Base-by-base conservation (phyloP, 1,139 yeast species). In the Saccharomyces hybrid region DNA sequence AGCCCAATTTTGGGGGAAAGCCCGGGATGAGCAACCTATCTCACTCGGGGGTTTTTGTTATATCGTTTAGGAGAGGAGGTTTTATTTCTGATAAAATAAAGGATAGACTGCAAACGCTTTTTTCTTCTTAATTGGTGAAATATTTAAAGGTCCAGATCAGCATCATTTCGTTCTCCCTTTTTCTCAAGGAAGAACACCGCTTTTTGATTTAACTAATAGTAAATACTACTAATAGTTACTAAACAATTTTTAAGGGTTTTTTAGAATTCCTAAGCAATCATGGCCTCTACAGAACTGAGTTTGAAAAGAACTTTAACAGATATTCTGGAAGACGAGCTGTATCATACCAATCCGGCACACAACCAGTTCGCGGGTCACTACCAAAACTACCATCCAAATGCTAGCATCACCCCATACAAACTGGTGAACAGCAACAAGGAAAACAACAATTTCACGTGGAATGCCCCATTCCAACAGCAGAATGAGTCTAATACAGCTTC, bases 311-410 rank as follows among this genome's bases (percentile, higher is more conserved):
- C 85, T 19, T 67, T 80, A 57, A 79, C 83, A 38, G 86, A 81
- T 61, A 78, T 81, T 47, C 75, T 81, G 74, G 88, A 83, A 58
- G 90, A 84, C 60, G 89, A 84, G 64, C 71, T 84, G 55, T 80
- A 79, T 60, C 82, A 78, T 63, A 31, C 47, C 34, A 42, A 27
- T 28, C 28, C 42, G 19, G 38, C 28, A 27, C 32, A 50, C 7
- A 32, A 31, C 12, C 42, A 38, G n/a, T 47, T 38, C 31, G 26
- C 31, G 9, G 51, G 44, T 8, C 51, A 47, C 12, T 42, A 48
- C 19, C 21, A 42, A 50, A 48, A 48, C 44, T 48, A 31, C 21
- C 42, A 16, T 11, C 44, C 44, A 4, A 38, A 38, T 38, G 44
- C 42, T 11, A 48, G 38, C 26, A 31, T 24, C 19, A 48, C 50